Base-by-base conservation (phyloP, 176 grass and related monocot species). In the Ananas comosus region DNA sequence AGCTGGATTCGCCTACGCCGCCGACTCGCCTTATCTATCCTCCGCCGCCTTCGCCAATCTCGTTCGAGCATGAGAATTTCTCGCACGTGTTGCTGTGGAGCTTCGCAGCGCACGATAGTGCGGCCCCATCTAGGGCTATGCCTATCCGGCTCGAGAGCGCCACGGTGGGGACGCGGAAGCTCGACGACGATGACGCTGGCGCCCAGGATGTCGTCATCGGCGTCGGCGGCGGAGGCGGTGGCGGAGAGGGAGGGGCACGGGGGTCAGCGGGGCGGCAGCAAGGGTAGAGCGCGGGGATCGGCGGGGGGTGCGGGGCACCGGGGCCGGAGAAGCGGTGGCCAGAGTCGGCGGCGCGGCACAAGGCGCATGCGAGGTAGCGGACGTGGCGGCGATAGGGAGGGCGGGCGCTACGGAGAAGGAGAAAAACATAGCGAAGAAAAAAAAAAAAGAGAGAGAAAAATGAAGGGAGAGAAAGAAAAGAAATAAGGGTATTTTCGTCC, bases 1-100 rank as follows among this genome's bases (percentile, higher is more conserved):
- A 27, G 17, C 3, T 33, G 73, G 72, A 63, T 51, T 50, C 52
- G 53, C 2, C 50, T 21, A 82, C 10, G 78, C 53, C 7, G 78
- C 53, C 58, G 73, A 96, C 73, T 96, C 87, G 18, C 75, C 87
- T 84, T 79, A 96, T 7, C 81, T n/a, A n/a, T n/a, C 87, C 56
- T 87, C 90, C 51, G 64, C 73, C 42, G 25, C 21, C 51, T 19
- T 82, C 23, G 16, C 48, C 56, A 47, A 11, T 9, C 61, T 0
- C 16, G 12, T 2, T 13, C 2, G 54, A 9, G 18, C 2, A 52
- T 3, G 1, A n/a, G n/a, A n/a, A n/a, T n/a, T n/a, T n/a, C n/a
- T n/a, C n/a, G n/a, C n/a, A n/a, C n/a, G n/a, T 4, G 51, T 12
- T 13, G 13, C n/a, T 23, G 29, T n/a, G 42, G 1, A 72, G 53